Conservation (phyloP, 768 basidiomycete genomes). For the Amanita fuliginea region DNA sequence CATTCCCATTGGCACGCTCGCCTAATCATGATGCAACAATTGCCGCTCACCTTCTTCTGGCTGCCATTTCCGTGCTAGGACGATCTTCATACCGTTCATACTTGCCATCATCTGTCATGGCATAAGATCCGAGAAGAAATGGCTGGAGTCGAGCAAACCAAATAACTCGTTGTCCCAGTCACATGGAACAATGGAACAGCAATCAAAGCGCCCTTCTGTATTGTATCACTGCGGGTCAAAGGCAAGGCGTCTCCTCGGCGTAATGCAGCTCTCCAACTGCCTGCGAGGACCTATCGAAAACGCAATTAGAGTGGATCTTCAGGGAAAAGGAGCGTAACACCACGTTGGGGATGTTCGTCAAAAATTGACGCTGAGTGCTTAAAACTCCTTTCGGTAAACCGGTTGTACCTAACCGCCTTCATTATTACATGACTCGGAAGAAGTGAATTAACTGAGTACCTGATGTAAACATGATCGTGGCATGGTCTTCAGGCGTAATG, state of each 20-base stretch:
- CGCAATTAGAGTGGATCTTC: constrained; percentile 3
- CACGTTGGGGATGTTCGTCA: constrained; percentile 38
- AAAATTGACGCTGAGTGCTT: constrained; percentile 36
- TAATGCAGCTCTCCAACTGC: constrained; percentile 22
- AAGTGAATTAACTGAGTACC: constrained; percentile 19
- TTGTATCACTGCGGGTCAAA: constrained; percentile 16
- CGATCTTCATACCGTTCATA: constrained; percentile 30
- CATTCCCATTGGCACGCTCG: neutral
- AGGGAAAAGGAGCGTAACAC: neutral
- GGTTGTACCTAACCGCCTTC: constrained; percentile 12
- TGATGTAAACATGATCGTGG: constrained; percentile 42
- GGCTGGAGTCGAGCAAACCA: constrained; percentile 8
- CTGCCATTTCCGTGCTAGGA: constrained; percentile 41
- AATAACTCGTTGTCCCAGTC: constrained; percentile 27
- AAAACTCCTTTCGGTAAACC: constrained; percentile 35
- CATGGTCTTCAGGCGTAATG: constrained; percentile 35
- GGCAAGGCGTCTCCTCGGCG: constrained; percentile 27
- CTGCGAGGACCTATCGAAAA: constrained; percentile 20
- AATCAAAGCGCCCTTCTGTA: constrained; percentile 32
- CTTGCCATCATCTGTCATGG: constrained; percentile 29
- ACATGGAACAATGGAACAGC: constrained; percentile 55
- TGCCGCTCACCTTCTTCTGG: constrained; percentile 27
- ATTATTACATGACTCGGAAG: constrained; percentile 1
- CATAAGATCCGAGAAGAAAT: neutral
- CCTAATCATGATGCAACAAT: neutral